Evolutionary conservation across 345 rosid genomes (phyloP).

Genomic region (Turnera subulata): DNA sequence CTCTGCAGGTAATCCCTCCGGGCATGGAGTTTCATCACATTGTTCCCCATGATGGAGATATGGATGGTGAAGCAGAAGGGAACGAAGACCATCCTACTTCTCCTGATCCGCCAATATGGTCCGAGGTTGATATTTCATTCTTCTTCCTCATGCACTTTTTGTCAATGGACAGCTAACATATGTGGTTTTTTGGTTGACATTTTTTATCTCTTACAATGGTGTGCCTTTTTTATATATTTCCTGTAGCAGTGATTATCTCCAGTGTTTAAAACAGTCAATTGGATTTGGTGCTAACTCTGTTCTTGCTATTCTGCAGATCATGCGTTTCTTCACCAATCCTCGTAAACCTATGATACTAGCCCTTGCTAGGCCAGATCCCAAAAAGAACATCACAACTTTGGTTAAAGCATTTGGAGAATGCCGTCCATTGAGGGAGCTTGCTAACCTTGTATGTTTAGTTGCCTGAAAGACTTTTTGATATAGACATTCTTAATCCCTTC

Average conservation of each 20-base stretch:
- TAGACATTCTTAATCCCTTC: slow-evolving; percentile 13
- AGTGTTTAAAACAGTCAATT: background rate
- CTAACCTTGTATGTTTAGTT: slow-evolving; percentile 70
- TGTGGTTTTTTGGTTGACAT: too few relatives aligned
- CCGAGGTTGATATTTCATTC: slow-evolving; percentile 54
- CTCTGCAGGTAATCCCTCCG: slow-evolving; percentile 83
- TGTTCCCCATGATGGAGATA: slow-evolving; percentile 86
- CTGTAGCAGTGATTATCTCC: background rate
- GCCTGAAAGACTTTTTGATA: slow-evolving; percentile 8
- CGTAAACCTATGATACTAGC: slow-evolving; percentile 98
- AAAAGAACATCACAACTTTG: slow-evolving; percentile 93
- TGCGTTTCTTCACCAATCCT: slow-evolving; percentile 93
- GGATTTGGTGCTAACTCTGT: slow-evolving; percentile 11
- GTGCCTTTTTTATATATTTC: too few relatives aligned
- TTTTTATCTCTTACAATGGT: too few relatives aligned
- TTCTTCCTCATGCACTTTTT: background rate
- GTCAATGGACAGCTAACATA: background rate
- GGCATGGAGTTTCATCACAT: slow-evolving; percentile 99
- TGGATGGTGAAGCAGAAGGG: slow-evolving; percentile 85
- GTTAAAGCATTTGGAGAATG: slow-evolving; percentile 99
- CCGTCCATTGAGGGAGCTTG: slow-evolving; percentile 92
- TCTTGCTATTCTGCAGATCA: slow-evolving; percentile 63
- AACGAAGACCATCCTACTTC: slow-evolving; percentile 78
- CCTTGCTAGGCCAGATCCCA: slow-evolving; percentile 99
- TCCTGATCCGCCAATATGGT: slow-evolving; percentile 89